phyloP scores from a whole-genome alignment of 2,329 filamentous ascomycete genomes.

The Coniochaeta sp. region DNA sequence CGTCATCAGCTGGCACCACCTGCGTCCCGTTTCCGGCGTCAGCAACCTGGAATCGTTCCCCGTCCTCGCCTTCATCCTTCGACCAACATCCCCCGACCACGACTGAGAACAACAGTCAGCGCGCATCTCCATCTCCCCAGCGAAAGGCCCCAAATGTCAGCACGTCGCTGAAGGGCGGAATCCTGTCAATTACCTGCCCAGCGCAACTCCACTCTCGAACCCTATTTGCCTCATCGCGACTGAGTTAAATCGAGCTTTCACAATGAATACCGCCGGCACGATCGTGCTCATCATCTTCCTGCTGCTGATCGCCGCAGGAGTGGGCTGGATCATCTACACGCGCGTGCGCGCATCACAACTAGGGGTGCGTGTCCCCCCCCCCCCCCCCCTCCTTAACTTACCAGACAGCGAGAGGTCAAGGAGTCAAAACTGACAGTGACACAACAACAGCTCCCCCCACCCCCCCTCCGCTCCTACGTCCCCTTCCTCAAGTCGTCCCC shows the following conservation, averaged over 20 bases:
- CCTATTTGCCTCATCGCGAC: neutral
- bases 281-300: conserved; percentile 69
- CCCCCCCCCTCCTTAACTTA: no score
- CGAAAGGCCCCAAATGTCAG: neutral
- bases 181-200: neutral
- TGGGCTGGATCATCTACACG: conserved; percentile 64
- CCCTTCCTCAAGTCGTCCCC: conserved; percentile 59
- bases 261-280: conserved; percentile 54
- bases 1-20: neutral
- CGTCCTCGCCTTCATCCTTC: no score
- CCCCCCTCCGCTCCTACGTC: conserved; percentile 59
- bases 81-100: neutral
- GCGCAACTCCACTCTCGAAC: neutral
- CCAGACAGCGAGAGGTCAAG: conserved; percentile 8
- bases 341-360: conserved; percentile 66
- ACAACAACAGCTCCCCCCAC: conserved; percentile 56
- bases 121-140: neutral
- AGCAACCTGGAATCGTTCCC: neutral
- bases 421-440: neutral
- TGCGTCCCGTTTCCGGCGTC: neutral
- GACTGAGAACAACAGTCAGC: neutral
- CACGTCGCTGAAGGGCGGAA: neutral
- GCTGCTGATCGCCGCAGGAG: conserved; percentile 45
- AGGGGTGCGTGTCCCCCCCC: conserved; percentile 38
- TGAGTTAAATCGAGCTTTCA: conserved; percentile 8